Conservation (phyloP, 1,284 basidiomycete species). For the Sparassis latifolia region DNA sequence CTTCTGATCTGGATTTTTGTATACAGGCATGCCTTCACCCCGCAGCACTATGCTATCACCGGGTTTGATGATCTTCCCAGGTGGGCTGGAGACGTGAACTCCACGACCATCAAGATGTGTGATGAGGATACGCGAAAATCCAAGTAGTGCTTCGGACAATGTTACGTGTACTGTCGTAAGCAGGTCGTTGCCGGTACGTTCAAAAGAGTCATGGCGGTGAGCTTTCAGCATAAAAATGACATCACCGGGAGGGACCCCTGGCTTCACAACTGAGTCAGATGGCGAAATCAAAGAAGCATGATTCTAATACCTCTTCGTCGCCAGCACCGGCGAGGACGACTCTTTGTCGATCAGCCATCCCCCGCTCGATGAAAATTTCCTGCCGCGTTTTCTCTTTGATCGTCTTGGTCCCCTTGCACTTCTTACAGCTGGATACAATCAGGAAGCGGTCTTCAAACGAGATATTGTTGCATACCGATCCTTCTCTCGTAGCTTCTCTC, state of each 20-base stretch:
- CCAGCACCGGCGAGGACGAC: slow-evolving; percentile 88
- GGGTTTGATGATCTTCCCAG: slow-evolving; percentile 71
- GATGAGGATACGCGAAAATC: slow-evolving; percentile 82
- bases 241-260: slow-evolving; percentile 77
- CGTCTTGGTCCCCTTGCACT: slow-evolving; percentile 86
- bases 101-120: slow-evolving; percentile 89
- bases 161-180: slow-evolving; percentile 75
- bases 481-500: slow-evolving; percentile 81
- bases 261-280: slow-evolving; percentile 36
- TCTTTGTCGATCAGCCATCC: slow-evolving; percentile 81
- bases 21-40: slow-evolving; percentile 83
- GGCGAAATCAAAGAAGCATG: background rate
- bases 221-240: slow-evolving; percentile 81
- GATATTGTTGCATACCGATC: slow-evolving; percentile 53
- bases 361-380: slow-evolving; percentile 82
- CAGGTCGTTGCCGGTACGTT: slow-evolving; percentile 74
- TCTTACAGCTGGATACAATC: slow-evolving; percentile 70
- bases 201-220: slow-evolving; percentile 69
- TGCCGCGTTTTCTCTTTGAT: slow-evolving; percentile 85
- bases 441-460: slow-evolving; percentile 3
- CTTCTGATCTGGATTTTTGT: slow-evolving; percentile 58
- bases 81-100: slow-evolving; percentile 65
- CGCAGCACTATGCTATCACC: slow-evolving; percentile 69
- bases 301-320: slow-evolving; percentile 68
- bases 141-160: slow-evolving; percentile 87